Evolutionary conservation across 1,284 basidiomycete species (phyloP).

Genomic region (Golubevia pallescens): DNA sequence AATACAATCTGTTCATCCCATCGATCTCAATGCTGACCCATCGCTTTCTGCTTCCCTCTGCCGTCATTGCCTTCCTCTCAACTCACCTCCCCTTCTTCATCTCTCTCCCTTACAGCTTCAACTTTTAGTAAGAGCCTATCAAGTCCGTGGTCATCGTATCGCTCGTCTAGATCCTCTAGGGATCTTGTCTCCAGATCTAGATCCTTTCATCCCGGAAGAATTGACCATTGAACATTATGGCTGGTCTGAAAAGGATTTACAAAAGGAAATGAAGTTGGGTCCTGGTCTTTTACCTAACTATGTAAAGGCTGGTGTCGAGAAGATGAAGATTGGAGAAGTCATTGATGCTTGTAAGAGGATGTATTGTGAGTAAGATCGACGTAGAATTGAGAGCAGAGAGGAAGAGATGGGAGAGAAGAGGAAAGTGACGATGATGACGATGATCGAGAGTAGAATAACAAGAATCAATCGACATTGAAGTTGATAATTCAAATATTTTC

Average conservation of each 20-base stretch:
- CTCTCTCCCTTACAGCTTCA: slow-evolving; percentile 73
- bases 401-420: no score
- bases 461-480: neutral
- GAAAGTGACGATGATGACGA: neutral
- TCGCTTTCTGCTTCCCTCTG: slow-evolving; percentile 10
- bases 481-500: slow-evolving; percentile 4
- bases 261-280: slow-evolving; percentile 91
- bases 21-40: neutral
- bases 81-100: slow-evolving; percentile 2
- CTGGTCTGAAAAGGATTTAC: slow-evolving; percentile 89
- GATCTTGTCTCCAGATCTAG: no score
- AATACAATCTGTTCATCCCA: neutral
- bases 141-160: slow-evolving; percentile 96
- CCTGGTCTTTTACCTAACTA: slow-evolving; percentile 94
- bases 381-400: neutral
- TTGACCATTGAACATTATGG: slow-evolving; percentile 72
- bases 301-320: slow-evolving; percentile 80
- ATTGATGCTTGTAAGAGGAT: slow-evolving; percentile 90
- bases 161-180: slow-evolving; percentile 95
- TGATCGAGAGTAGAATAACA: neutral
- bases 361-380: slow-evolving; percentile 94
- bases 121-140: slow-evolving; percentile 94
- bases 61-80: neutral
- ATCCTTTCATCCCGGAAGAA: slow-evolving; percentile 46
- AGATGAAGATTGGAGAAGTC: slow-evolving; percentile 89